Evolutionary conservation across 192 early-diverging fungal genomes (phyloP), one percentile per base, ranked within the genome.

Genomic region (Umbelopsis vinacea): DNA sequence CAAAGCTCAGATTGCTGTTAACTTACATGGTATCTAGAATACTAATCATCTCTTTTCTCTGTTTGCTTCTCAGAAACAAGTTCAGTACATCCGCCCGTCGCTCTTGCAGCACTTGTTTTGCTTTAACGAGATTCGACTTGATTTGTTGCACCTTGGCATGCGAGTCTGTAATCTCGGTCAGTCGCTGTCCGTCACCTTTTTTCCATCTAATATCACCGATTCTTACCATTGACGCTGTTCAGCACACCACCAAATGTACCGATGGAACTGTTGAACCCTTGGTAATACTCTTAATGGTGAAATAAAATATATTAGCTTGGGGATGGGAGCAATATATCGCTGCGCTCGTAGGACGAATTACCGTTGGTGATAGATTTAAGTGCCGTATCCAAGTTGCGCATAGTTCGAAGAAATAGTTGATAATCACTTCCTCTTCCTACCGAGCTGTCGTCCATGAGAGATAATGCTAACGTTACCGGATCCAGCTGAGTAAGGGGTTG

Each of bases 251-350:
- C 89, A 70, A 92, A 94, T 53, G 90, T 91, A 79, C 91, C 81
- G 73, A 94, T 94, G 8, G 92, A 92, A 52, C 89, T 88, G 69
- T 92, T 94, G 71, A 94, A 94, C 12, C 92, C 91, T 40, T 88
- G 87, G 68, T 94, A 92, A 75, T 91, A 92, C 66, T 92, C 92
- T 88, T 78, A 1, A 57, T 12, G 23, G 10, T 29, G 19, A 23
- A 23, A 70, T 23, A 4, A 7, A 6, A 43, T 33, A 10, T 4
- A 37, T 29, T 63, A 63, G 14, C 8, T 12, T 38, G 10, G 15
- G 19, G 2, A 35, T 63, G 0, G 4, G 3, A 33, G 33, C 23
- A 22, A 19, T 3, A 14, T 70, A 1, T n/a, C 26, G 7, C 0
- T 33, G 29, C 7, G 5, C 19, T 46, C 19, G 38, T 46, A 21